Conservation (phyloP, 768 basidiomycete species). For the Daedalea quercina region DNA sequence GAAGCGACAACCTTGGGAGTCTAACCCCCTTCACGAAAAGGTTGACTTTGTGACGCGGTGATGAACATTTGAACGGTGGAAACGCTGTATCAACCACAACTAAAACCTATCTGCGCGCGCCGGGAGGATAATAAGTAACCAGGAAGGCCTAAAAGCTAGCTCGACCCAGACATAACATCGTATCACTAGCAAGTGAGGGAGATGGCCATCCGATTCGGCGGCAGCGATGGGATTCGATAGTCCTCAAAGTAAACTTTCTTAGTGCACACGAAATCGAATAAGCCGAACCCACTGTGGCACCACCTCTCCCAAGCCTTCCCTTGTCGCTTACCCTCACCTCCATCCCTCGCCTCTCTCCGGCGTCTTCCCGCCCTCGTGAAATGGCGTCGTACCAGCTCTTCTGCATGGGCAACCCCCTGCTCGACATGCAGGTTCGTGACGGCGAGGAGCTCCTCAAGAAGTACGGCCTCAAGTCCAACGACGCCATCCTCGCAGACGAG, state of each 20-base stretch:
- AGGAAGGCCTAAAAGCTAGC: no score
- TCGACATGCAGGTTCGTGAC: constrained; percentile 90
- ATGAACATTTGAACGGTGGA: no score
- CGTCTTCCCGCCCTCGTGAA: background rate
- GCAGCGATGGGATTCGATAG: background rate
- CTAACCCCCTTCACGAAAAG: no score
- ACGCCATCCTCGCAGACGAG: constrained; percentile 90
- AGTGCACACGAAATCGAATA: background rate
- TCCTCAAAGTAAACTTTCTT: background rate
- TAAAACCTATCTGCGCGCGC: no score
- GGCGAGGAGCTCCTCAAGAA: constrained; percentile 83
- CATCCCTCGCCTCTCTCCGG: background rate
- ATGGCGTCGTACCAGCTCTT: constrained; percentile 64
- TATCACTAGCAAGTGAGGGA: background rate
- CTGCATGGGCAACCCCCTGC: constrained; percentile 92
- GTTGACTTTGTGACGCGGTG: no score
- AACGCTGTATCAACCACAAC: no score
- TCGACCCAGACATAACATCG: no score
- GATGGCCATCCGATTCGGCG: background rate
- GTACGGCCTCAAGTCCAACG: constrained; percentile 88
- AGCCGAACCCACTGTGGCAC: background rate
- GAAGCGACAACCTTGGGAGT: no score
- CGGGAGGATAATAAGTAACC: no score
- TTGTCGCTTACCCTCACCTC: background rate
- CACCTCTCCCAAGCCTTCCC: background rate